phyloP scores from a whole-genome alignment of 352 stramenopile species.

The Globisporangium cylindrosporum region DNA sequence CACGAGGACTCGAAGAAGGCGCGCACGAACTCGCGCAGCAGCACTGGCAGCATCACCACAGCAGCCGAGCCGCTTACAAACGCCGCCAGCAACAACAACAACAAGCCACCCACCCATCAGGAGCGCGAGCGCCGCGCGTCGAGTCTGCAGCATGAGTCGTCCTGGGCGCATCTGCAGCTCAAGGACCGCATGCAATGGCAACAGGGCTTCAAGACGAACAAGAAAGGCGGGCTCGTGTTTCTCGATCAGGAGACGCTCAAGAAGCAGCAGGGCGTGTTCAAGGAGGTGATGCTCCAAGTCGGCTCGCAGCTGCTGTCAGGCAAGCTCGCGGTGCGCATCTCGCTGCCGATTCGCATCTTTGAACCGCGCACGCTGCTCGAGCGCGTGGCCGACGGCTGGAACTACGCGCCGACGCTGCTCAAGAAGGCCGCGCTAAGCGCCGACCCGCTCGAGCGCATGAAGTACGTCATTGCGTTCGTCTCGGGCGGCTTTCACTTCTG shows the following conservation, averaged over 20 bases:
- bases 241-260: constrained; percentile 65
- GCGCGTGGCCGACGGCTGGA: constrained; percentile 70
- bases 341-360: constrained; percentile 74
- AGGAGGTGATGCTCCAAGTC: constrained; percentile 76
- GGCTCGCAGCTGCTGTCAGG: constrained; percentile 63
- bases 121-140: constrained; percentile 11
- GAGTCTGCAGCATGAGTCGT: constrained; percentile 18
- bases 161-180: constrained; percentile 49
- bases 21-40: constrained; percentile 11
- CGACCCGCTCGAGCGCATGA: constrained; percentile 66
- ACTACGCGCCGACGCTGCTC: constrained; percentile 72
- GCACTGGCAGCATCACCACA: constrained; percentile 3
- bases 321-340: constrained; percentile 70
- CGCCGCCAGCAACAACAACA: not conserved
- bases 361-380: constrained; percentile 70
- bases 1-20: constrained; percentile 17
- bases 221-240: constrained; percentile 67
- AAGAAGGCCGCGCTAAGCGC: constrained; percentile 56
- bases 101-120: not conserved
- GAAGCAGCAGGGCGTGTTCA: constrained; percentile 80
- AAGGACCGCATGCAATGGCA: constrained; percentile 62
- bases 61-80: not conserved
- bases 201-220: constrained; percentile 58
- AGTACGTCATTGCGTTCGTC: constrained; percentile 70
- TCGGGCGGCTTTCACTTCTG: constrained; percentile 71